These are phyloP conservation scores for Microcos paniculata DNA, from an alignment of 345 rosid species.

Conservation along the genomic window DNA sequence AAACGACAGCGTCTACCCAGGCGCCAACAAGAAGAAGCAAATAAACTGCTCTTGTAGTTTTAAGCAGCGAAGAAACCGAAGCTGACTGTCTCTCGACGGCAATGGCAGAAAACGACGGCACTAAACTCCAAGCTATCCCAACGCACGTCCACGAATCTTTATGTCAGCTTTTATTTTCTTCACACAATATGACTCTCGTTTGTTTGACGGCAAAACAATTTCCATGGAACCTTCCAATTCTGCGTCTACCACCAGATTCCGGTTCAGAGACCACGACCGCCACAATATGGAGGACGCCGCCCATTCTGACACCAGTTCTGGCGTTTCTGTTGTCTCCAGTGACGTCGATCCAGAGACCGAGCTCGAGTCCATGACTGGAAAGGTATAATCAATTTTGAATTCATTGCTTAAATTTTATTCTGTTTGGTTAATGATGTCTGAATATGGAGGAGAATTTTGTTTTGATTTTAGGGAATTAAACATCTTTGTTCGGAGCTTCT, in stretches of 20 bases:
- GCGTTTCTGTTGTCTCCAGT: conserved; percentile 30
- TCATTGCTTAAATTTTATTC: conserved; percentile 18
- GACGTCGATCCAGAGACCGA: conserved; percentile 34
- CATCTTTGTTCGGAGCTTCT: conserved; percentile 55
- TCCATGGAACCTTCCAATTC: conserved; percentile 36
- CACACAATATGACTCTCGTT: not conserved
- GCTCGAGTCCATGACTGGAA: conserved; percentile 56
- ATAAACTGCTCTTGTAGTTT: not conserved
- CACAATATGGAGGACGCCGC: conserved; percentile 26
- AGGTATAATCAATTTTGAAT: conserved; percentile 25
- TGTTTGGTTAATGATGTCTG: not conserved
- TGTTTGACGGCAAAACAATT: conserved; percentile 10
- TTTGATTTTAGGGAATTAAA: conserved; percentile 45
- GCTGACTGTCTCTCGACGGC: conserved; percentile 12
- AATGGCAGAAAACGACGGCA: conserved; percentile 31
- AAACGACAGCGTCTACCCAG: not conserved
- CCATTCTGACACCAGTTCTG: conserved; percentile 35
- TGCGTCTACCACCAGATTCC: conserved; percentile 32
- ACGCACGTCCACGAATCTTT: conserved; percentile 13
- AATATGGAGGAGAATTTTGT: not conserved
- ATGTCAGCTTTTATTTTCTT: not conserved
- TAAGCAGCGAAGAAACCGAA: conserved; percentile 19
- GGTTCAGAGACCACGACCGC: conserved; percentile 54
- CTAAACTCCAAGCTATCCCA: conserved; percentile 8
- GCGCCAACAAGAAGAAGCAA: too few species aligned